phyloP scores from a whole-genome alignment of 768 basidiomycete genomes.

The Antrodiella citrinella region DNA sequence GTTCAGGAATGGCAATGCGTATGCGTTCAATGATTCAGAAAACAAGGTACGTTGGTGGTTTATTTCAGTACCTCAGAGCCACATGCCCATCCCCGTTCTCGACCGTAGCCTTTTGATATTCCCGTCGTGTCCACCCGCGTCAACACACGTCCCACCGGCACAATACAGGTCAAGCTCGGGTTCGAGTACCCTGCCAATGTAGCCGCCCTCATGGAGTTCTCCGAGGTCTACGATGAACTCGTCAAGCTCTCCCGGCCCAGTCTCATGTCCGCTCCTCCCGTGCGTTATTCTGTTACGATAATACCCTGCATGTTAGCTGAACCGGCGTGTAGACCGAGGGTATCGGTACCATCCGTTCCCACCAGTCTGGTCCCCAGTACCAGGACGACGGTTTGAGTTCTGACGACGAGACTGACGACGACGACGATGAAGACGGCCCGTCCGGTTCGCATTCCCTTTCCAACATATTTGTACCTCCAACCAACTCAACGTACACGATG shows the following conservation, averaged over 20 bases:
- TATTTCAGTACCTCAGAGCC: no score
- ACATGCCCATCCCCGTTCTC: no score
- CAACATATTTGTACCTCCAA: slow-evolving; percentile 23
- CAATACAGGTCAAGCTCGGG: slow-evolving; percentile 54
- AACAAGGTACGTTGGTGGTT: slow-evolving; percentile 72
- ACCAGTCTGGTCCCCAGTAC: slow-evolving; percentile 43
- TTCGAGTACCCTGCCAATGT: slow-evolving; percentile 40
- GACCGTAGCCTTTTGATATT: slow-evolving; percentile 25
- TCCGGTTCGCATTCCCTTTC: slow-evolving; percentile 23
- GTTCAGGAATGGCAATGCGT: slow-evolving; percentile 47
- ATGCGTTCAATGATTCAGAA: slow-evolving; percentile 50
- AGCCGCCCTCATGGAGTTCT: slow-evolving; percentile 38
- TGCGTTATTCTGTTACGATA: slow-evolving; percentile 27
- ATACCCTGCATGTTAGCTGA: neutral
- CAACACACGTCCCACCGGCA: slow-evolving; percentile 39
- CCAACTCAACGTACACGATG: neutral
- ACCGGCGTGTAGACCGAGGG: slow-evolving; percentile 59
- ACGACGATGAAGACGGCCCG: slow-evolving; percentile 25
- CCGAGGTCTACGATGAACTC: slow-evolving; percentile 56
- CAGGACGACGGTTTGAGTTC: slow-evolving; percentile 73
- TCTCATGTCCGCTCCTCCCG: slow-evolving; percentile 71
- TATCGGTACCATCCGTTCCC: slow-evolving; percentile 72
- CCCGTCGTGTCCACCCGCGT: slow-evolving; percentile 41
- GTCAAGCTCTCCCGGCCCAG: slow-evolving; percentile 56
- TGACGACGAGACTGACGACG: slow-evolving; percentile 33